Base-by-base conservation (phyloP, 345 rosid genomes). In the Eucalyptus marginata region DNA sequence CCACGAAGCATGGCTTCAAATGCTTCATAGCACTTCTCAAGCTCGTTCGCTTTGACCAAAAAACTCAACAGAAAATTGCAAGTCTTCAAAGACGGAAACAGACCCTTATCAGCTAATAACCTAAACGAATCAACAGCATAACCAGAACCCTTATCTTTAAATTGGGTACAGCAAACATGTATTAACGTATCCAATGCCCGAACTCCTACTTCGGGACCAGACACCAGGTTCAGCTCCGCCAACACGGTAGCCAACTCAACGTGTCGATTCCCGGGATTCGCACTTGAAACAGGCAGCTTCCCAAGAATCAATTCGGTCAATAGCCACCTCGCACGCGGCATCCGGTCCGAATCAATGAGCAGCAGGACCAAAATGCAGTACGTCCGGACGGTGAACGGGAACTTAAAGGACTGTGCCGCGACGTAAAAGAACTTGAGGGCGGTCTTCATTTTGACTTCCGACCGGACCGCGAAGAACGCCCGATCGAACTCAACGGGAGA, bases 281-380 rank as follows among this genome's bases (percentile, higher is more conserved):
- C 86, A 87, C 83, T 88, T 24, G 90, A 88, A 91, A 91, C 92
- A 15, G 91, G 94, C 43, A 94, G 85, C 84, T 92, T 91, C 80
- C 95, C 96, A 86, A 94, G 95, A 85, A 97, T 94, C 93, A 97
- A 94, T 84, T 96, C 95, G 86, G 95, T 95, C 43, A 94, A 88
- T 88, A 94, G 90, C 88, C 93, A 58, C 87, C 97, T 94, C 27
- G 97, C 97, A 68, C 98, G 92, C 20, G 97, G 92, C 49, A 83
- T 52, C 58, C 92, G 90, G 87, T 92, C 90, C 66, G 93, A 86
- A 36, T 88, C 90, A 85, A 95, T 89, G 89, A 96, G 94, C 90
- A 94, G 91, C 56, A 92, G 93, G 87, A 97, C 89, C 93, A 96
- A 87, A 87, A 95, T 88, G 89, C 95, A 96, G 91, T 95, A 96